Evolutionary conservation across 345 rosid genomes (phyloP), one percentile per base, ranked within the genome.

Genomic region (Ailanthus altissimus): DNA sequence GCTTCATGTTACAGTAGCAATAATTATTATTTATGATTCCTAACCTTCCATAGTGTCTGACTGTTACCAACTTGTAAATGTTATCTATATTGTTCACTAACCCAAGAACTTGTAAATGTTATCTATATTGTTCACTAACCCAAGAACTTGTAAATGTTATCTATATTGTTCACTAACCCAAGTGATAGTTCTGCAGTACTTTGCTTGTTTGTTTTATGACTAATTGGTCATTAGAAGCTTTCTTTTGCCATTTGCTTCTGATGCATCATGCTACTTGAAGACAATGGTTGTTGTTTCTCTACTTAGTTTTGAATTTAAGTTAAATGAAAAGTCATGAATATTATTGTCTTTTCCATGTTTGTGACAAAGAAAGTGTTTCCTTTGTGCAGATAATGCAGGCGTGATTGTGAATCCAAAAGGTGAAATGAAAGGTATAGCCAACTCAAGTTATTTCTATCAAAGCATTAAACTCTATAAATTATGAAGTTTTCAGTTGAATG

Each of bases 371-470:
- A 72, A 18, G 75, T 82, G 51, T 32, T 9, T 12, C 54, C n/a
- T 13, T 5, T 16, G 16, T 86, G 76, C 89, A 94, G 98, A 94
- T 83, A 94, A 94, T 84, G 97, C 98, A 2, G 98, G 98, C 50
- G 97, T 90, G 43, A 94, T 94, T 73, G 97, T 94, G 77, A 93
- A 94, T 56, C 98, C 97, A 0, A 88, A 94, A 77, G 98, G 97
- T 58, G 97, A 94, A 83, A 94, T 94, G 98, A 94, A 94, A 90
- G 98, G 98, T 92, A 77, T 12, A 12, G 57, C 28, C 57, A 15
- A 32, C 38, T 32, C 38, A 32, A 32, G 2, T 32, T 32, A 32
- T 32, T 32, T 32, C 38, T 32, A 1, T 32, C 38, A 32, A 32
- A 32, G 38, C 38, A 32, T 32, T 32, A 32, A 32, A 32, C 3